Conservation (phyloP, 2,329 filamentous ascomycete species). For the Talaromyces sp. region DNA sequence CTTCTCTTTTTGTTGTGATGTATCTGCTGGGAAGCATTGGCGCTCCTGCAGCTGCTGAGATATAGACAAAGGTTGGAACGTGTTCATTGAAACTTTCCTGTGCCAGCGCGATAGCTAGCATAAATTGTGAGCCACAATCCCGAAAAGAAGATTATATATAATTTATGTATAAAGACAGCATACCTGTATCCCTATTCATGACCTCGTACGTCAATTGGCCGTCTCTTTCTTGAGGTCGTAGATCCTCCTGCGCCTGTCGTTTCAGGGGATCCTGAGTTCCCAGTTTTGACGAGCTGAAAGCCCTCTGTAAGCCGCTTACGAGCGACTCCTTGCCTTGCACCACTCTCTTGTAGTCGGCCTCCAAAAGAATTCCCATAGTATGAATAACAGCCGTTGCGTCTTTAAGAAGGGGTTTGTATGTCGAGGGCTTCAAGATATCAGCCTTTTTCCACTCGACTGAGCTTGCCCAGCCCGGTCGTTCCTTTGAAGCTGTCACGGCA, state of each 20-base stretch:
- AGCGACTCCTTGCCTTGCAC: slow-evolving; percentile 77
- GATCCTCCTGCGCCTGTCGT: slow-evolving; percentile 52
- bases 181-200: slow-evolving; percentile 83
- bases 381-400: slow-evolving; percentile 83
- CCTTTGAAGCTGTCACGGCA: slow-evolving; percentile 63
- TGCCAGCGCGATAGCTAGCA: slow-evolving; percentile 71
- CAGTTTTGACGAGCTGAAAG: slow-evolving; percentile 63
- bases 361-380: slow-evolving; percentile 90
- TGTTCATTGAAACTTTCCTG: slow-evolving; percentile 63
- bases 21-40: slow-evolving; percentile 81
- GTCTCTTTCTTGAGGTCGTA: slow-evolving; percentile 61
- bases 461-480: slow-evolving; percentile 72
- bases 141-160: too few relatives aligned
- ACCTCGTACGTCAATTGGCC: slow-evolving; percentile 89
- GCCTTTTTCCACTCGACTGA: slow-evolving; percentile 82
- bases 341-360: slow-evolving; percentile 96
- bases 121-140: not conserved
- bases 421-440: slow-evolving; percentile 76
- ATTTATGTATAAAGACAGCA: slow-evolving; percentile 12
- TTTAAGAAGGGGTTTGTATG: slow-evolving; percentile 71
- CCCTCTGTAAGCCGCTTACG: slow-evolving; percentile 69
- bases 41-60: slow-evolving; percentile 81
- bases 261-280: slow-evolving; percentile 66
- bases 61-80: slow-evolving; percentile 71
- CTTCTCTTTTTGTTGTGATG: slow-evolving; percentile 85